Evolutionary conservation across 2,329 filamentous ascomycete genomes (phyloP).

Genomic region (Penicillium janthinellum): DNA sequence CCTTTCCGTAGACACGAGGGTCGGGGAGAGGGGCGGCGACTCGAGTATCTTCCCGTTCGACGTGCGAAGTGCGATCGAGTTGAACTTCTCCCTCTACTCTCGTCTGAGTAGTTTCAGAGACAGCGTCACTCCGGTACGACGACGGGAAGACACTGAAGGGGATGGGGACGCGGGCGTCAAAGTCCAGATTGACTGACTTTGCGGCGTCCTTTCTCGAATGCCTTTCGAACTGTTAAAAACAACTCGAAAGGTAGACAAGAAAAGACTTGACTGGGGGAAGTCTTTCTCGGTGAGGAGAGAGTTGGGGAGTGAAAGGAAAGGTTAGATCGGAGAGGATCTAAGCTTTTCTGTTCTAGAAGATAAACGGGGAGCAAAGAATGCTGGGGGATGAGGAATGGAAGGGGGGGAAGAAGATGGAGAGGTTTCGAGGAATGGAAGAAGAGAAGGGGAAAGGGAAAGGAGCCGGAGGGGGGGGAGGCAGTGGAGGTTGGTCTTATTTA

Average conservation of each 20-base stretch:
- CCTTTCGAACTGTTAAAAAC: slow-evolving; percentile 50
- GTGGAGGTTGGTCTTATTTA: slow-evolving; percentile 28
- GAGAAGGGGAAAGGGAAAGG: slow-evolving; percentile 18
- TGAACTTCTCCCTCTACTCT: slow-evolving; percentile 90
- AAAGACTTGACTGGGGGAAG: slow-evolving; percentile 46
- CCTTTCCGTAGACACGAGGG: slow-evolving; percentile 69
- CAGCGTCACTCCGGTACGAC: slow-evolving; percentile 81
- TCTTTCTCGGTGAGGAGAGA: slow-evolving; percentile 39
- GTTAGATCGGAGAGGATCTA: slow-evolving; percentile 25
- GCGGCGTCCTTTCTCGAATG: slow-evolving; percentile 71
- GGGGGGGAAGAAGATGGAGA: slow-evolving; percentile 9
- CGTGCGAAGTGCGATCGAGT: slow-evolving; percentile 72
- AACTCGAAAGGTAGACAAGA: slow-evolving; percentile 53
- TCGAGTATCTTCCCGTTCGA: slow-evolving; percentile 98
- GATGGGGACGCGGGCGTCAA: slow-evolving; percentile 98
- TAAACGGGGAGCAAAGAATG: slow-evolving; percentile 21
- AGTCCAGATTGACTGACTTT: slow-evolving; percentile 98
- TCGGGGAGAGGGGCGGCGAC: slow-evolving; percentile 66
- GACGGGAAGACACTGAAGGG: slow-evolving; percentile 99
- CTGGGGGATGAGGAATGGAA: slow-evolving; percentile 23
- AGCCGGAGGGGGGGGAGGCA: slow-evolving; percentile 9
- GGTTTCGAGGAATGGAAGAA: slow-evolving; percentile 24
- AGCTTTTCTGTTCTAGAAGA: slow-evolving; percentile 27
- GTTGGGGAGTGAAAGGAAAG: slow-evolving; percentile 14
- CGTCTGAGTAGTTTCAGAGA: slow-evolving; percentile 66